Conservation (phyloP, 2,329 filamentous ascomycete genomes). For the Sarocladium strictum region DNA sequence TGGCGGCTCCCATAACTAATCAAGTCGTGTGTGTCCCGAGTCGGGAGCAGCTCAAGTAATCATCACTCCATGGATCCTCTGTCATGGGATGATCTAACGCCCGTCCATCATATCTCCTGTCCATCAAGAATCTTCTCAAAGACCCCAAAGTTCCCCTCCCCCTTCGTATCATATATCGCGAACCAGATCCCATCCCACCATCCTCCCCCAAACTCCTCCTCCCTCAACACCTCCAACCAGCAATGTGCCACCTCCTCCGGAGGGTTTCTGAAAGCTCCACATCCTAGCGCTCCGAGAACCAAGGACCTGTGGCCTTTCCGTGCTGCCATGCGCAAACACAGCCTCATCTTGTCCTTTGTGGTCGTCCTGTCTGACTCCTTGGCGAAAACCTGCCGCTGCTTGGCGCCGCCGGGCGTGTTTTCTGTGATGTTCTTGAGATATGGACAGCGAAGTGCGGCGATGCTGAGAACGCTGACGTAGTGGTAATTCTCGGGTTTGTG, state of each 20-base stretch:
- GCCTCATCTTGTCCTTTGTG: conserved; percentile 58
- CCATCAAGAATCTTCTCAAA: conserved; percentile 40
- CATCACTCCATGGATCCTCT: no score
- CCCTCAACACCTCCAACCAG: conserved; percentile 54
- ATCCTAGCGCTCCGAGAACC: conserved; percentile 64
- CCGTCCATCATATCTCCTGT: conserved; percentile 18
- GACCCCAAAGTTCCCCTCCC: conserved; percentile 43
- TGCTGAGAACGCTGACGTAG: conserved; percentile 52
- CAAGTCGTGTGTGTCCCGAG: no score
- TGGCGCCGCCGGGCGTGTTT: conserved; percentile 14
- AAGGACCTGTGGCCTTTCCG: conserved; percentile 48
- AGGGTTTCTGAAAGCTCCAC: conserved; percentile 61
- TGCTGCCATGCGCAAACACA: conserved; percentile 55
- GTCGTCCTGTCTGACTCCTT: conserved; percentile 38
- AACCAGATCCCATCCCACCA: conserved; percentile 62
- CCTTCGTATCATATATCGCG: conserved; percentile 47
- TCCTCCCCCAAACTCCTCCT: conserved; percentile 55
- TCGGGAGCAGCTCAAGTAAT: no score
- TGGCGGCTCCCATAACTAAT: no score
- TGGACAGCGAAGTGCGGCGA: conserved; percentile 49
- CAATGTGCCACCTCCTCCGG: conserved; percentile 53
- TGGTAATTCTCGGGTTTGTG: conserved; percentile 31
- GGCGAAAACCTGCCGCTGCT: conserved; percentile 32
- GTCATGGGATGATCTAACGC: neutral
- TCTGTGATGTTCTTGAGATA: conserved; percentile 15